phyloP scores from a whole-genome alignment of 805 yeast genomes.

The Komagataella populi region DNA sequence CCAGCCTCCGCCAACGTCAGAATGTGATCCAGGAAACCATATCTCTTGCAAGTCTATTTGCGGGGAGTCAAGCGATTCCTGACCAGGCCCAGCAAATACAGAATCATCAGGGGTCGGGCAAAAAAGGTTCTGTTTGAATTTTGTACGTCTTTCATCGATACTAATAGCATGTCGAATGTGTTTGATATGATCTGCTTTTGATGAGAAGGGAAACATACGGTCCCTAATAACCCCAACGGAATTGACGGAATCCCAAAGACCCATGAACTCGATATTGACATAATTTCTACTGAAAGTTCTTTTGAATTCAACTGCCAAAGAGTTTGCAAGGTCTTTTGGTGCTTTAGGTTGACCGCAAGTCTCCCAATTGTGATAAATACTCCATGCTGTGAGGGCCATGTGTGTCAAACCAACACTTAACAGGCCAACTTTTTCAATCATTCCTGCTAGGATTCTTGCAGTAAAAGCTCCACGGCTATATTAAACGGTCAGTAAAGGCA shows the following conservation, averaged over 20 bases:
- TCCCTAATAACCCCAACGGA: slow-evolving; percentile 51
- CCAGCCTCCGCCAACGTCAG: slow-evolving; percentile 66
- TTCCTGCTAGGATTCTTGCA: slow-evolving; percentile 50
- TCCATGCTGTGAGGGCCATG: slow-evolving; percentile 49
- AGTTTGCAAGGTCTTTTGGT: slow-evolving; percentile 22
- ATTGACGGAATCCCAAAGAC: slow-evolving; percentile 57
- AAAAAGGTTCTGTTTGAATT: slow-evolving; percentile 44
- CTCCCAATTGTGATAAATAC: slow-evolving; percentile 46
- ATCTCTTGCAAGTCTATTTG: slow-evolving; percentile 30
- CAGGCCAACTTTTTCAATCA: slow-evolving; percentile 53
- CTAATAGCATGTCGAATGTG: slow-evolving; percentile 59
- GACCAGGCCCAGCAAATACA: background rate
- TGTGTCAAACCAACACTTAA: slow-evolving; percentile 40
- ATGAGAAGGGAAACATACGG: slow-evolving; percentile 42
- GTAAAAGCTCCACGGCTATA: slow-evolving; percentile 48
- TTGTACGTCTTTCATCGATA: slow-evolving; percentile 52
- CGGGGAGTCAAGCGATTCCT: slow-evolving; percentile 3
- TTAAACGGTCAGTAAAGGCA: background rate
- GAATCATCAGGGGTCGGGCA: slow-evolving; percentile 17
- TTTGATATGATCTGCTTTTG: slow-evolving; percentile 32
- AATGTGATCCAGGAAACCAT: slow-evolving; percentile 62
- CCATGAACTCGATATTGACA: slow-evolving; percentile 42
- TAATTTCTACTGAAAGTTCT: slow-evolving; percentile 34
- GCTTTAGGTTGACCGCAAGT: slow-evolving; percentile 42
- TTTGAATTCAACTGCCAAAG: slow-evolving; percentile 38